Evolutionary conservation across 148 eudicot genomes (phyloP).

Genomic region (Vaccinium darrowii): DNA sequence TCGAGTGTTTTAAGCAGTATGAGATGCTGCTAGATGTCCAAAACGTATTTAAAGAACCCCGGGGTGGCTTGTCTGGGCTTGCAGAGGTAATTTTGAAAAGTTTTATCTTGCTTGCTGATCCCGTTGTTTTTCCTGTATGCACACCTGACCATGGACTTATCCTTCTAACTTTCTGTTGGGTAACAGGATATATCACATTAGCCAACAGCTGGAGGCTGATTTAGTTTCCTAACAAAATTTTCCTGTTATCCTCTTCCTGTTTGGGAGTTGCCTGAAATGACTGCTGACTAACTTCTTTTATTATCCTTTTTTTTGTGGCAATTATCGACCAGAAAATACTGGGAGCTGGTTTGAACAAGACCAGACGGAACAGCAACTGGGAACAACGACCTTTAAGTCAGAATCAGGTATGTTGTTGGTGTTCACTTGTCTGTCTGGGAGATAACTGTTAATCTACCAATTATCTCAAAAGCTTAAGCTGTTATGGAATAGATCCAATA

Average conservation of each 20-base stretch:
- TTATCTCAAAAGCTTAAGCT: neutral
- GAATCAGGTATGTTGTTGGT: conserved; percentile 55
- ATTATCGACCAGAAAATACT: conserved; percentile 64
- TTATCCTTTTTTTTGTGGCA: conserved; percentile 10
- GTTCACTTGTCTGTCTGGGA: neutral
- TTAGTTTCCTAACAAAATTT: neutral
- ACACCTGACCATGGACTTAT: neutral
- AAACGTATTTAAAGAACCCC: conserved; percentile 77
- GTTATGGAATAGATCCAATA: neutral
- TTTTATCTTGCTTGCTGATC: conserved; percentile 4
- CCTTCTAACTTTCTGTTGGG: neutral
- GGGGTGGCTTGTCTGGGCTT: conserved; percentile 88
- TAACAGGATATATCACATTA: neutral
- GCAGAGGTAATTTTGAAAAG: conserved; percentile 50
- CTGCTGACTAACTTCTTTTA: neutral
- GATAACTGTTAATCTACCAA: neutral
- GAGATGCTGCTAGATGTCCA: conserved; percentile 95
- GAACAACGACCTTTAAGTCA: conserved; percentile 85
- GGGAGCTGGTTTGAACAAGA: conserved; percentile 88
- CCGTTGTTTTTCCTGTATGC: neutral
- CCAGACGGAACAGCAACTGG: conserved; percentile 95
- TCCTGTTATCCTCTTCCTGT: neutral
- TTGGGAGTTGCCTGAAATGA: conserved; percentile 4
- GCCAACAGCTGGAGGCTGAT: conserved; percentile 1
- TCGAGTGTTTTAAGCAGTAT: conserved; percentile 79